Evolutionary conservation across 441 rosid genomes (phyloP).

Genomic region (Manihot esculenta): DNA sequence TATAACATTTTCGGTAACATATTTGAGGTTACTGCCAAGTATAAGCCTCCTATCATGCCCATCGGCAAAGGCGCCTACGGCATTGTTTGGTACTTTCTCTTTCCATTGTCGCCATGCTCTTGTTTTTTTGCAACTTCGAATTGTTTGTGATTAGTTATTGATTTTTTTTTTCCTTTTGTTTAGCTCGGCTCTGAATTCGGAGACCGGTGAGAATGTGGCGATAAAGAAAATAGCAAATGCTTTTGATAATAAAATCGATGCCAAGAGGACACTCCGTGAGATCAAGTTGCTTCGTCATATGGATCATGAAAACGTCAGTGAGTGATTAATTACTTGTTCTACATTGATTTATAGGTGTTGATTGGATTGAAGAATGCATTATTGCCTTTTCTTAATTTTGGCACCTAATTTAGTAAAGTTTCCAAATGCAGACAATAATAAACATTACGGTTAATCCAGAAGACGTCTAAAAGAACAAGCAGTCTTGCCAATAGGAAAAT

Average conservation of each 20-base stretch:
- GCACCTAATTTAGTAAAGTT: neutral
- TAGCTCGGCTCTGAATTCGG: slow-evolving; percentile 70
- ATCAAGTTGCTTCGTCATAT: slow-evolving; percentile 90
- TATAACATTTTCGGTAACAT: slow-evolving; percentile 90
- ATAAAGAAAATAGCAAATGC: slow-evolving; percentile 81
- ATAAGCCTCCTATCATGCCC: slow-evolving; percentile 88
- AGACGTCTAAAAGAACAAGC: neutral
- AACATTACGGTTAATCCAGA: neutral
- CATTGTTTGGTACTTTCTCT: slow-evolving; percentile 63
- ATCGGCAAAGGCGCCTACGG: slow-evolving; percentile 92
- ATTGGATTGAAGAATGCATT: neutral
- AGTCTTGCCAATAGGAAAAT: neutral
- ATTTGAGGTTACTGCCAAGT: slow-evolving; percentile 93
- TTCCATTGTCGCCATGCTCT: too few species aligned
- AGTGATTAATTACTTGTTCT: slow-evolving; percentile 25
- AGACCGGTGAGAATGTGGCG: slow-evolving; percentile 74
- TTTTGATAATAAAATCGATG: slow-evolving; percentile 65
- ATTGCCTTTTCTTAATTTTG: neutral
- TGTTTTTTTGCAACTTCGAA: neutral
- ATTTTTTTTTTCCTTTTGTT: neutral
- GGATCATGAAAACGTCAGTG: slow-evolving; percentile 92
- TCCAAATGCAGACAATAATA: neutral
- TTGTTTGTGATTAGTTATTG: neutral
- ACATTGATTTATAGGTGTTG: neutral
- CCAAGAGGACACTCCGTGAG: slow-evolving; percentile 92